These are phyloP conservation scores for Trichoderma virens DNA, from an alignment of 495 filamentous ascomycete species.

Conservation along the genomic window DNA sequence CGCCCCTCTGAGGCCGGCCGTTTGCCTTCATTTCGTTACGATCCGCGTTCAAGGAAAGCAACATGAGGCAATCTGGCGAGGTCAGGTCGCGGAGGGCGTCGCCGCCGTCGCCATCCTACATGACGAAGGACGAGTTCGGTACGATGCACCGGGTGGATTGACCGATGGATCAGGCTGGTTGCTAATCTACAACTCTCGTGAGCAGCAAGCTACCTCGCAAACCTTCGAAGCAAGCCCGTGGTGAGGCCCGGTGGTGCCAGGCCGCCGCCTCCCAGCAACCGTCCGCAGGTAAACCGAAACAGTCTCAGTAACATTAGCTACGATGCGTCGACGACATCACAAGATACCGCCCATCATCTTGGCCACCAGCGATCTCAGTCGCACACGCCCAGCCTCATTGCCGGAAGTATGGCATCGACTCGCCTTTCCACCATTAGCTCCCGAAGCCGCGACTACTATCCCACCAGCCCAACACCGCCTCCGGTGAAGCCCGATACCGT, in stretches of 20 bases:
- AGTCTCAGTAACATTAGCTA: constrained; percentile 14
- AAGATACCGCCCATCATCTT: background rate
- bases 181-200: constrained; percentile 5
- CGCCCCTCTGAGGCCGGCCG: background rate
- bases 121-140: constrained; percentile 86
- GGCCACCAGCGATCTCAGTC: constrained; percentile 21
- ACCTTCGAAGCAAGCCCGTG: constrained; percentile 71
- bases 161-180: constrained; percentile 6
- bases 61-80: constrained; percentile 14
- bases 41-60: background rate
- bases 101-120: constrained; percentile 69
- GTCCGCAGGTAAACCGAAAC: constrained; percentile 11
- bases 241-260: constrained; percentile 71
- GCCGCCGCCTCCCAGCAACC: constrained; percentile 51
- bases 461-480: constrained; percentile 24
- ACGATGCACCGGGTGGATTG: constrained; percentile 21
- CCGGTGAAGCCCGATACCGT: constrained; percentile 43
- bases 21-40: background rate
- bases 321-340: constrained; percentile 17
- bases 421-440: constrained; percentile 28
- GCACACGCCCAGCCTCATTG: constrained; percentile 17
- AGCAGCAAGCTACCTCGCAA: constrained; percentile 67
- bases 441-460: constrained; percentile 38
- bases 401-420: constrained; percentile 33
- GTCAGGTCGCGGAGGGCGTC: constrained; percentile 50